Evolutionary conservation across 192 early-diverging fungal genomes (phyloP).

Genomic region (Umbelopsis vinacea): DNA sequence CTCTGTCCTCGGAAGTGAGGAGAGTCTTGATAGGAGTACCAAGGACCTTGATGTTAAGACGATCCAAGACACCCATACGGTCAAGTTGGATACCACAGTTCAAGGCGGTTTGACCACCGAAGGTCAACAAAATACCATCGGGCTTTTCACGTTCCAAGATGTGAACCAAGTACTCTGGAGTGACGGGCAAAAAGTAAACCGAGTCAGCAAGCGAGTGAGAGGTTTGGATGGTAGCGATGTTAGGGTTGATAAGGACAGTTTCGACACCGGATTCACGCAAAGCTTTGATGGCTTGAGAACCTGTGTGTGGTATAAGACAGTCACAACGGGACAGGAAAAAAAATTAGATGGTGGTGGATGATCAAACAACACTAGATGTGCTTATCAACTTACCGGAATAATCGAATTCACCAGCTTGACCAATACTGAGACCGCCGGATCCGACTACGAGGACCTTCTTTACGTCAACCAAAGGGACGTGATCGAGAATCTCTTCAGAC

Average conservation of each 20-base stretch:
- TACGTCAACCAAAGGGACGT: constrained; percentile 62
- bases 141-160: constrained; percentile 94
- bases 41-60: constrained; percentile 86
- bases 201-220: constrained; percentile 89
- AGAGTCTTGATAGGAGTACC: constrained; percentile 95
- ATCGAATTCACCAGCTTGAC: constrained; percentile 99
- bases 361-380: not conserved
- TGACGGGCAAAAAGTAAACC: constrained; percentile 96
- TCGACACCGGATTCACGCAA: constrained; percentile 88
- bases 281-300: constrained; percentile 98
- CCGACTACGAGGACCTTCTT: constrained; percentile 94
- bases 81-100: constrained; percentile 94
- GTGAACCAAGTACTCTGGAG: constrained; percentile 87
- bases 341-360: constrained; percentile 17
- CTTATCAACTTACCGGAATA: constrained; percentile 77
- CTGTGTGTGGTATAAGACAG: constrained; percentile 35
- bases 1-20: constrained; percentile 91
- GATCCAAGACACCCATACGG: constrained; percentile 79
- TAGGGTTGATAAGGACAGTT: constrained; percentile 98
- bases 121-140: constrained; percentile 94
- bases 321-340: not conserved
- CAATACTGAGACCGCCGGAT: constrained; percentile 93
- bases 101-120: constrained; percentile 96
- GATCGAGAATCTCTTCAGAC: constrained; percentile 50
- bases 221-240: constrained; percentile 99